Base-by-base conservation (phyloP, 306 rosid species). In the Cercis canadensis region DNA sequence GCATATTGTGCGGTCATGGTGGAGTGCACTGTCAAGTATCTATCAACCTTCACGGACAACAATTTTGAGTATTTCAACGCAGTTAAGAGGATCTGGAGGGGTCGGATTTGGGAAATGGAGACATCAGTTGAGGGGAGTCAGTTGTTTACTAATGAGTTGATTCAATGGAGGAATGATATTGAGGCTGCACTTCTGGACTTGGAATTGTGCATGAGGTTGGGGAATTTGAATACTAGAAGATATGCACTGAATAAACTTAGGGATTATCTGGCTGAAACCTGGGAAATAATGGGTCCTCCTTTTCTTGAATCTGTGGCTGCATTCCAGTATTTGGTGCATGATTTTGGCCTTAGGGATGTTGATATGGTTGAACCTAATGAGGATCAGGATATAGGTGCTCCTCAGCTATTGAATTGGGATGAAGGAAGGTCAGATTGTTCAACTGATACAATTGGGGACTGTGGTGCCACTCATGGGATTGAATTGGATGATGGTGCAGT, bases 1-100 rank as follows among this genome's bases (percentile, higher is more conserved):
- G 99, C 97, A 0, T 94, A 87, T 47, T 70, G 84, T 29, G 85
- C 97, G 0, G 87, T 94, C 53, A 92, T 97, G 6, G 80, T 88
- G 39, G 97, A 94, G 54, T 83, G 90, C 54, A 81, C 95, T 5
- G 89, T 84, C 14, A 89, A 80, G 75, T 81, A 77, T 62, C 68
- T 94, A 8, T 71, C 39, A 12, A 80, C 73, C 0, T 33, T 11
- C 3, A 62, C 72, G 6, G 82, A 81, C 5, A 72, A 47, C 15
- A n/a, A 72, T 1, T 82, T 78, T 3, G 84, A 79, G 68, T 91
- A 74, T 54, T 44, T 71, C 15, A 80, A 65, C 9, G 87, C 96
- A 0, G 75, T 94, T 4, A 57, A 56, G 41, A 59, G 89, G 68
- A 80, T 94, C 4, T 94, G 97, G 95, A 80, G 84, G 34, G 87